Evolutionary conservation across 345 rosid genomes (phyloP).

Genomic region (Pistacia vera): DNA sequence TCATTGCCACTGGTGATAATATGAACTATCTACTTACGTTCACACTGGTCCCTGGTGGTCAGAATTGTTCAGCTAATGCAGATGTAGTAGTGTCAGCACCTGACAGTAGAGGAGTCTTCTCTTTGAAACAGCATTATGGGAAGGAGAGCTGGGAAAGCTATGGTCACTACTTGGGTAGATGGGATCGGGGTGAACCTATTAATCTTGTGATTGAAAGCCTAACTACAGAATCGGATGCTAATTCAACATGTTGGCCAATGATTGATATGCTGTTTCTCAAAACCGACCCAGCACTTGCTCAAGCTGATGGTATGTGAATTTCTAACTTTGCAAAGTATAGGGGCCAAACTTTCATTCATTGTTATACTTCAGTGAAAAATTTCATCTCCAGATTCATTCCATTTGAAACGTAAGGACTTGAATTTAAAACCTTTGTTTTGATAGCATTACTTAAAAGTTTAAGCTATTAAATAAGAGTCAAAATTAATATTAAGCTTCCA

Average conservation of each 20-base stretch:
- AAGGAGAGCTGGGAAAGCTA: conserved; percentile 49
- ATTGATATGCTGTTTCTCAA: conserved; percentile 49
- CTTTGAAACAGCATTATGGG: conserved; percentile 36
- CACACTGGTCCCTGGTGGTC: conserved; percentile 34
- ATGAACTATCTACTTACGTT: conserved; percentile 49
- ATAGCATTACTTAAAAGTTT: too few relatives aligned
- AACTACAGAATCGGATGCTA: conserved; percentile 34
- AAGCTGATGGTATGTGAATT: conserved; percentile 33
- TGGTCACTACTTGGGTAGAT: conserved; percentile 51
- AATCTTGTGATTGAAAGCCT: conserved; percentile 48
- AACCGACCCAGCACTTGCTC: conserved; percentile 29
- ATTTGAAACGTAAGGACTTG: too few relatives aligned
- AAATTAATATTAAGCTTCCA: too few relatives aligned
- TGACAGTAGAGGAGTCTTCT: conserved; percentile 39
- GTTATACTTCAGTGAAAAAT: not conserved
- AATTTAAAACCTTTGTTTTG: too few relatives aligned
- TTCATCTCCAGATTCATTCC: too few relatives aligned
- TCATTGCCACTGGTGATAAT: conserved; percentile 35
- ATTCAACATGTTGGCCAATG: conserved; percentile 62
- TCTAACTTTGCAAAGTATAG: not conserved
- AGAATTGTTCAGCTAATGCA: conserved; percentile 42
- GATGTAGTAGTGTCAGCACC: conserved; percentile 46
- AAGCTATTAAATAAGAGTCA: too few relatives aligned
- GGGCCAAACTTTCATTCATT: not conserved
- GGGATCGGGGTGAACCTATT: conserved; percentile 39